phyloP scores from a whole-genome alignment of 208 protist genomes.

The Leishmania guyanensis region DNA sequence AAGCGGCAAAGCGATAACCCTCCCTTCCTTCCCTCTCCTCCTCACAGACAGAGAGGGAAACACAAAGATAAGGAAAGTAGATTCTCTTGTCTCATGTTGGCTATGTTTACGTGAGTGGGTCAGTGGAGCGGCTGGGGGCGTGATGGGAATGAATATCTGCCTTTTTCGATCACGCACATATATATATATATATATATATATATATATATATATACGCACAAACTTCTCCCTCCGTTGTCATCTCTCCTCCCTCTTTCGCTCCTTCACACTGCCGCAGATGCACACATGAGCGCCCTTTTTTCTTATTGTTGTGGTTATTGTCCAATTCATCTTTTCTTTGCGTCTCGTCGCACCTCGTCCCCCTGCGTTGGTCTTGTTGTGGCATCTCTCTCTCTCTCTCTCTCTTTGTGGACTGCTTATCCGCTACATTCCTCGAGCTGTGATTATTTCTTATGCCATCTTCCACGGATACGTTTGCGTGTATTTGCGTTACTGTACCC shows the following conservation, averaged over 20 bases:
- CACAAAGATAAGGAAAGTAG: too few relatives aligned
- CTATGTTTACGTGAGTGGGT: too few relatives aligned
- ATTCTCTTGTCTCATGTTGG: too few relatives aligned
- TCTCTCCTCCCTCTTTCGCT: background rate
- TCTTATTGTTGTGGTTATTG: too few relatives aligned
- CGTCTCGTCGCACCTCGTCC: background rate
- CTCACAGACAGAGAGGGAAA: background rate
- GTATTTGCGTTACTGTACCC: too few relatives aligned
- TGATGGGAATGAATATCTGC: too few relatives aligned
- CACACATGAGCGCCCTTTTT: too few relatives aligned
- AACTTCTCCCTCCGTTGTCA: background rate
- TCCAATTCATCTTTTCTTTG: background rate
- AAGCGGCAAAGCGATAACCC: background rate
- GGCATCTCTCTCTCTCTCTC: slow-evolving; percentile 9
- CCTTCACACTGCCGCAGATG: background rate
- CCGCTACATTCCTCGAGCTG: too few relatives aligned
- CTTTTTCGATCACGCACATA: too few relatives aligned
- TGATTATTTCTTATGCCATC: too few relatives aligned
- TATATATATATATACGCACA: slow-evolving; percentile 3
- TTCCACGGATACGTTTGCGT: too few relatives aligned
- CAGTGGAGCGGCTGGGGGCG: too few relatives aligned
- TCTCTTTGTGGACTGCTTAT: background rate
- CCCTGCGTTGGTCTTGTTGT: background rate
- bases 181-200: slow-evolving; percentile 13
- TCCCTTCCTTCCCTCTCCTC: slow-evolving; percentile 11